Evolutionary conservation across 129 eudicot genomes (phyloP).

Genomic region (Saposhnikovia divaricata): DNA sequence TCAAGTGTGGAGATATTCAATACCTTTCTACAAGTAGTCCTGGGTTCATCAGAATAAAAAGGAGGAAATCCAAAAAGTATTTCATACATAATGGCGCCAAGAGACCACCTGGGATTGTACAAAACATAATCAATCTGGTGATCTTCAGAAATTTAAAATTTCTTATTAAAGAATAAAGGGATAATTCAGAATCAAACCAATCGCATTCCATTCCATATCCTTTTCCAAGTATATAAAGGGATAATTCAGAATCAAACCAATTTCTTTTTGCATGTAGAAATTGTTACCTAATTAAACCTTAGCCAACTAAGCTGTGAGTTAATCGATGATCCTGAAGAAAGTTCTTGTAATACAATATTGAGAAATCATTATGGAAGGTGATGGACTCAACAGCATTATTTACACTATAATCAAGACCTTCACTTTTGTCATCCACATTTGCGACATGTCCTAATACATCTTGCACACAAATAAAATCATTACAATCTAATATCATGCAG

Average conservation of each 20-base stretch:
- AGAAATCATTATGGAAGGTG: background rate
- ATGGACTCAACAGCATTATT: too few species aligned
- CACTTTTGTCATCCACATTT: too few species aligned
- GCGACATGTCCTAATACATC: too few species aligned
- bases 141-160: background rate
- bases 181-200: slow-evolving; percentile 49
- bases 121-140: slow-evolving; percentile 1
- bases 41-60: slow-evolving; percentile 95
- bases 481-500: too few species aligned
- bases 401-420: too few species aligned
- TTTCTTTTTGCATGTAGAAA: too few species aligned
- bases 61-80: slow-evolving; percentile 99
- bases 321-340: too few species aligned
- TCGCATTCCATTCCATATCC: slow-evolving; percentile 99
- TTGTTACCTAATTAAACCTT: too few species aligned
- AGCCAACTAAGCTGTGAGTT: too few species aligned
- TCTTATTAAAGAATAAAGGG: background rate
- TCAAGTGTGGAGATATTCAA: slow-evolving; percentile 2
- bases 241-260: too few species aligned
- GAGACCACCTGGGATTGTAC: slow-evolving; percentile 82
- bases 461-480: too few species aligned
- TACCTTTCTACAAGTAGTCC: slow-evolving; percentile 99
- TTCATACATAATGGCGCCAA: slow-evolving; percentile 99
- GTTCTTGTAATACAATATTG: too few species aligned
- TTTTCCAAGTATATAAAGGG: slow-evolving; percentile 83